A percentile compares a stretch with the other conserved stretches of the same genome.
Conservation (phyloP, 257 asterid genomes). For the Galeopsis tetrahit region DNA sequence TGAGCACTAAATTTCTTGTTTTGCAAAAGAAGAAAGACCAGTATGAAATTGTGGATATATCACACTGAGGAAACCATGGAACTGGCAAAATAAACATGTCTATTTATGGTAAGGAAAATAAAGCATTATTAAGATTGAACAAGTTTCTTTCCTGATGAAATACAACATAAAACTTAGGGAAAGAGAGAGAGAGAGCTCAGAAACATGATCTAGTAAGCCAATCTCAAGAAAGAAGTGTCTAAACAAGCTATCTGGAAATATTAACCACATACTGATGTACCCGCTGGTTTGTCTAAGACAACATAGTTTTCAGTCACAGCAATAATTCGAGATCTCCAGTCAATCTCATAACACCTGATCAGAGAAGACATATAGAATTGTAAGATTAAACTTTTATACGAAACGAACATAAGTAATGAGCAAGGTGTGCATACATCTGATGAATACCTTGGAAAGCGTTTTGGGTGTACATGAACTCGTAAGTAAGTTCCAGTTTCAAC, state of each 20-base stretch:
- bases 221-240: conserved; percentile 28
- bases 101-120: neutral
- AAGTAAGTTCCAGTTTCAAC: conserved; percentile 93
- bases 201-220: conserved; percentile 18
- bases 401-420: conserved; percentile 3
- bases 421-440: conserved; percentile 4
- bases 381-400: neutral
- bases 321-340: conserved; percentile 89
- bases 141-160: neutral
- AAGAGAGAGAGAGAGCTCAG: neutral
- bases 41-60: neutral
- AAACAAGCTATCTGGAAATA: conserved; percentile 27
- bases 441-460: conserved; percentile 88
- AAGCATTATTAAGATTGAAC: conserved; percentile 3
- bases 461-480: conserved; percentile 95
- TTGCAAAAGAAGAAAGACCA: neutral
- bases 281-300: conserved; percentile 95
- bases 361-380: conserved; percentile 27
- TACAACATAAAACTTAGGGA: neutral
- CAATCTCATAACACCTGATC: conserved; percentile 89
- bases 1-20: neutral
- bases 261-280: conserved; percentile 82
- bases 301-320: conserved; percentile 74
- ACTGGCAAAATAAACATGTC: conserved; percentile 1
- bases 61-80: conserved; percentile 7